Percentiles rank a stretch among this genome's conserved stretches.
These are phyloP conservation scores for Clavariopsis aquatica DNA, from an alignment of 495 filamentous ascomycete species.

Conservation along the genomic window DNA sequence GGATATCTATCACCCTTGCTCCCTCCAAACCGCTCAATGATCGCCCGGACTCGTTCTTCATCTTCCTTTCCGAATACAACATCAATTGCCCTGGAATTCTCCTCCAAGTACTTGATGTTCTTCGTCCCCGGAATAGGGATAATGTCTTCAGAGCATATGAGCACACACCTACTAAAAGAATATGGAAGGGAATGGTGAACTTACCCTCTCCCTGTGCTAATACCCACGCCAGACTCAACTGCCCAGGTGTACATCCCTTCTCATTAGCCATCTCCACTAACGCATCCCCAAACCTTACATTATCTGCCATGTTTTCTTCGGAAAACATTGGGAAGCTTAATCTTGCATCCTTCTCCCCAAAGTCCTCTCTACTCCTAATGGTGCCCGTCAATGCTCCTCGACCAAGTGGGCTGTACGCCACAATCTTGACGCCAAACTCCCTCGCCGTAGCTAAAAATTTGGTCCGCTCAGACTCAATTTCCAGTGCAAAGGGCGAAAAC, in stretches of 20 bases:
- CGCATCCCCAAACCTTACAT: conserved; percentile 54
- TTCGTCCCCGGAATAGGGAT: conserved; percentile 49
- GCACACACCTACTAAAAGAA: neutral
- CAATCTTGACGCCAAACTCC: conserved; percentile 62
- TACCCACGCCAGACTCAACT: conserved; percentile 60
- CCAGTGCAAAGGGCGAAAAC: conserved; percentile 60
- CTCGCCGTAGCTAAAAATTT: conserved; percentile 56
- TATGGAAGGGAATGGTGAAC: neutral
- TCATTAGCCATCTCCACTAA: conserved; percentile 50
- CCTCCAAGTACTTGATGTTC: conserved; percentile 40
- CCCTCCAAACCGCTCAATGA: conserved; percentile 36
- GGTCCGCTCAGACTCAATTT: conserved; percentile 55
- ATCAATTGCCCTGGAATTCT: conserved; percentile 42
- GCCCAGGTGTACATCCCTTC: conserved; percentile 52
- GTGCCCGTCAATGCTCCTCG: conserved; percentile 59
- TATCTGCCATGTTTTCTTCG: conserved; percentile 58
- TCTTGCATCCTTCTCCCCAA: conserved; percentile 50
- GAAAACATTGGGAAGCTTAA: conserved; percentile 48
- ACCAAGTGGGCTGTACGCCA: conserved; percentile 65
- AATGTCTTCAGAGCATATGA: neutral
- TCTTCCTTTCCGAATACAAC: conserved; percentile 42
- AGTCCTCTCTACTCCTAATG: conserved; percentile 49
- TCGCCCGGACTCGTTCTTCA: conserved; percentile 39
- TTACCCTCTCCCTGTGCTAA: conserved; percentile 53
- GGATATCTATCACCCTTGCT: conserved; percentile 41